Percentiles rank a stretch among this genome's conserved stretches.
These are phyloP conservation scores for Fusarium sp. DNA, from an alignment of 2,329 filamentous ascomycete species.

Conservation along the genomic window DNA sequence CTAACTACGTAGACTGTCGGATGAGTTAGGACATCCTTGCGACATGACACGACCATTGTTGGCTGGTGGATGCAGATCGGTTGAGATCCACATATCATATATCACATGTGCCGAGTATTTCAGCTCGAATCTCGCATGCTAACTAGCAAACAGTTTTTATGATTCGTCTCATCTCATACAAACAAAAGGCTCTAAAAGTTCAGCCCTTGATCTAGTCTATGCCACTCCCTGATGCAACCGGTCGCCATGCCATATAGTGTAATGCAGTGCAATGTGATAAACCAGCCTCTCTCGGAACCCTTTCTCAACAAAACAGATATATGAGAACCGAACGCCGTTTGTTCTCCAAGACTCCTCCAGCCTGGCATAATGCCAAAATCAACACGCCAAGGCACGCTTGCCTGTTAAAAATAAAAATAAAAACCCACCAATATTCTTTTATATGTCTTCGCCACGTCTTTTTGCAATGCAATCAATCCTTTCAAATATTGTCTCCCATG, in stretches of 20 bases:
- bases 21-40: conserved; percentile 1
- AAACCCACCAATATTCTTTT: conserved; percentile 16
- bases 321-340: conserved; percentile 39
- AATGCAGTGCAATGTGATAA: conserved; percentile 13
- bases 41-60: not conserved
- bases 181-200: conserved; percentile 14
- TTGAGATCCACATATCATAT: conserved; percentile 8
- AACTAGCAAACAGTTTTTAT: conserved; percentile 6
- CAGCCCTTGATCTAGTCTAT: conserved; percentile 36
- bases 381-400: conserved; percentile 10
- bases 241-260: conserved; percentile 3
- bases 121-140: not conserved
- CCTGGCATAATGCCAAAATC: conserved; percentile 25
- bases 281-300: conserved; percentile 6
- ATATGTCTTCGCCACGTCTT: conserved; percentile 5
- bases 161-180: conserved; percentile 20
- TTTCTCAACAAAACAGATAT: conserved; percentile 19
- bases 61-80: conserved; percentile 17
- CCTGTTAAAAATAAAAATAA: not conserved
- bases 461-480: conserved; percentile 18
- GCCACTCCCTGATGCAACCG: conserved; percentile 30
- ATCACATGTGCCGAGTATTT: conserved; percentile 34
- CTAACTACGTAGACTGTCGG: conserved; percentile 16
- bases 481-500: not conserved
- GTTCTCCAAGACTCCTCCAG: conserved; percentile 35